A percentile compares a stretch with the other conserved stretches of the same genome.
These are phyloP conservation scores for Salix suchowensis DNA, from an alignment of 345 rosid genomes.

Conservation along the genomic window DNA sequence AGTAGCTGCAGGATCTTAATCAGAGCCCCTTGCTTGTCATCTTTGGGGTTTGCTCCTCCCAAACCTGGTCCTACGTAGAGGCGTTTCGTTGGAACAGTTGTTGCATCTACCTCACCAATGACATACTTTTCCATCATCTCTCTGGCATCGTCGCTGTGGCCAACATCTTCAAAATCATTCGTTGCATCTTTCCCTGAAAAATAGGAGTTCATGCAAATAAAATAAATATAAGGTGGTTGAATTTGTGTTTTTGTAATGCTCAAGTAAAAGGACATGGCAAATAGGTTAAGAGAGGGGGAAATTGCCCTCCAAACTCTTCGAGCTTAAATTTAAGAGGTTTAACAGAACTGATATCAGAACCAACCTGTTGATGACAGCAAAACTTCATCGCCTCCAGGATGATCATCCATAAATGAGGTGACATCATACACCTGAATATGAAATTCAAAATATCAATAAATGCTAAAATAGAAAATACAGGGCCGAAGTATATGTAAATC, in stretches of 20 bases:
- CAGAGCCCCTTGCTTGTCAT: slow-evolving; percentile 58
- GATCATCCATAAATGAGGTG: slow-evolving; percentile 95
- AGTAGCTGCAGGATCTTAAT: slow-evolving; percentile 84
- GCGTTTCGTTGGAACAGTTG: slow-evolving; percentile 55
- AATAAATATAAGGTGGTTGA: not conserved
- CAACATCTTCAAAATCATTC: slow-evolving; percentile 87
- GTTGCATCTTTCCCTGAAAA: slow-evolving; percentile 83
- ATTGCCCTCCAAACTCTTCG: not conserved
- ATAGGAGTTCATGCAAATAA: not conserved
- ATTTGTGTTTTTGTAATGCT: not conserved
- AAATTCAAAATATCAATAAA: not conserved
- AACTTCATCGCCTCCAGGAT: slow-evolving; percentile 98
- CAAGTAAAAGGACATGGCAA: too few species aligned
- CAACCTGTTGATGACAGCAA: slow-evolving; percentile 85
- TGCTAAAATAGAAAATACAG: not conserved
- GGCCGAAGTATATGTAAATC: not conserved
- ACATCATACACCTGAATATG: slow-evolving; percentile 80
- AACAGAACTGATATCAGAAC: not conserved
- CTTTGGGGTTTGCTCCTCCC: slow-evolving; percentile 39
- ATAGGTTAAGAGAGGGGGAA: not conserved
- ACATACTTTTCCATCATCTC: slow-evolving; percentile 67
- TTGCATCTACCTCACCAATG: slow-evolving; percentile 68
- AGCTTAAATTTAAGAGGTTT: not conserved
- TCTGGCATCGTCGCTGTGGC: slow-evolving; percentile 90
- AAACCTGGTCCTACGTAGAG: slow-evolving; percentile 47